Percentiles rank a stretch among this genome's conserved stretches.
Evolutionary conservation across 495 filamentous ascomycete genomes (phyloP).

Genomic region (Neurospora cerealis): DNA sequence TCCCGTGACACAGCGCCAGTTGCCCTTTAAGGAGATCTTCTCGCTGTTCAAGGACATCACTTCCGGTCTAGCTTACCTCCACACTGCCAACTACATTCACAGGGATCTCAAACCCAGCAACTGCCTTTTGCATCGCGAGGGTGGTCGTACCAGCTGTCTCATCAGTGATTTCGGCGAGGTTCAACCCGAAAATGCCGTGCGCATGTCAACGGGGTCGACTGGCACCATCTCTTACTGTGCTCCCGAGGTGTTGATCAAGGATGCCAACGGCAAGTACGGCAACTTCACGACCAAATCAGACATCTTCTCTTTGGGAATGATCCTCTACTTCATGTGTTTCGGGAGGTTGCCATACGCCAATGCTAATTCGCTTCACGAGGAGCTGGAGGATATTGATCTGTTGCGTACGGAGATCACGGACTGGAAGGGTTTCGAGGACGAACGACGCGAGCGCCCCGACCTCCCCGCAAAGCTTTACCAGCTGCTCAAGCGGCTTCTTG

Average conservation of each 20-base stretch:
- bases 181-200: constrained; percentile 65
- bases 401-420: constrained; percentile 77
- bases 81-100: constrained; percentile 91
- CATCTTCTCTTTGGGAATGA: constrained; percentile 96
- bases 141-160: constrained; percentile 60
- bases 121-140: constrained; percentile 75
- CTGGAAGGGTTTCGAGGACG: constrained; percentile 80
- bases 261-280: constrained; percentile 61
- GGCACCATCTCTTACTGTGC: constrained; percentile 97
- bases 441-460: constrained; percentile 61
- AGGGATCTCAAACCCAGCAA: constrained; percentile 94
- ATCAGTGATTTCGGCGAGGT: constrained; percentile 98
- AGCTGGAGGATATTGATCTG: constrained; percentile 84
- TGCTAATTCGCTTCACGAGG: constrained; percentile 79
- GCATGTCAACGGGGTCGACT: constrained; percentile 84
- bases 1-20: constrained; percentile 41
- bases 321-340: constrained; percentile 96
- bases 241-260: constrained; percentile 74
- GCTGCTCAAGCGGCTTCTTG: constrained; percentile 68
- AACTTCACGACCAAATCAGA: constrained; percentile 96
- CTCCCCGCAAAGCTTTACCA: constrained; percentile 80
- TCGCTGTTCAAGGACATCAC: constrained; percentile 96
- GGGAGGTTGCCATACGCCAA: constrained; percentile 74
- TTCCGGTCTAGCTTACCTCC: constrained; percentile 80
- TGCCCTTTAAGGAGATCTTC: constrained; percentile 87